phyloP scores from a whole-genome alignment of 495 filamentous ascomycete genomes.

The Tetracladium marchalianum region DNA sequence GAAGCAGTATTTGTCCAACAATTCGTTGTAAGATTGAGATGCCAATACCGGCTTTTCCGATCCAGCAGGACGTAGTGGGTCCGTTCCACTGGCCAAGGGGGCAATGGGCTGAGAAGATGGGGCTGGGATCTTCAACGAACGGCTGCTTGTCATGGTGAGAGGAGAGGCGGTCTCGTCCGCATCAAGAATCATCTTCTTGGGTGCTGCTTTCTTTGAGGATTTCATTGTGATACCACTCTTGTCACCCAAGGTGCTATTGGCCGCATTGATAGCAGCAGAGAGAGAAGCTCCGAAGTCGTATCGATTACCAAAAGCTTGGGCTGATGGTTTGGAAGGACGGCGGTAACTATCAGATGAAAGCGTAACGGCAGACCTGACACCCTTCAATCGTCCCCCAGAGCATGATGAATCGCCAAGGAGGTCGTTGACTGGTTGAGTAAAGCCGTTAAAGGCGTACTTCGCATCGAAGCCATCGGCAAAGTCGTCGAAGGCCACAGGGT shows the following conservation, averaged over 20 bases:
- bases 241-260: constrained; percentile 40
- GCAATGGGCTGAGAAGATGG: constrained; percentile 11
- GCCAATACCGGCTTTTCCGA: constrained; percentile 59
- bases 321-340: constrained; percentile 44
- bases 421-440: constrained; percentile 45
- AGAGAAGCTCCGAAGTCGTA: constrained; percentile 93
- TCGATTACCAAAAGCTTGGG: constrained; percentile 76
- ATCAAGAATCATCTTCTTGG: constrained; percentile 19
- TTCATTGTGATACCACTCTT: constrained; percentile 40
- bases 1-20: constrained; percentile 97
- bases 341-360: constrained; percentile 38
- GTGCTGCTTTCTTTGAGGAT: constrained; percentile 23
- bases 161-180: constrained; percentile 14
- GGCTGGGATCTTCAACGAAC: constrained; percentile 1
- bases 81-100: constrained; percentile 18
- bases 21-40: constrained; percentile 81
- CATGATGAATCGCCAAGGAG: constrained; percentile 39
- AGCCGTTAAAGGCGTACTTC: constrained; percentile 41
- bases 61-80: constrained; percentile 29
- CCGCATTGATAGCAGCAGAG: constrained; percentile 66
- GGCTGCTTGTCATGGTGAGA: constrained; percentile 7
- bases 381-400: constrained; percentile 37
- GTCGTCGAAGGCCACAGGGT: constrained; percentile 58
- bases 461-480: constrained; percentile 48
- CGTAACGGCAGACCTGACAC: constrained; percentile 33